Conservation (phyloP, 2,329 filamentous ascomycete genomes). For the Alternaria arborescens region DNA sequence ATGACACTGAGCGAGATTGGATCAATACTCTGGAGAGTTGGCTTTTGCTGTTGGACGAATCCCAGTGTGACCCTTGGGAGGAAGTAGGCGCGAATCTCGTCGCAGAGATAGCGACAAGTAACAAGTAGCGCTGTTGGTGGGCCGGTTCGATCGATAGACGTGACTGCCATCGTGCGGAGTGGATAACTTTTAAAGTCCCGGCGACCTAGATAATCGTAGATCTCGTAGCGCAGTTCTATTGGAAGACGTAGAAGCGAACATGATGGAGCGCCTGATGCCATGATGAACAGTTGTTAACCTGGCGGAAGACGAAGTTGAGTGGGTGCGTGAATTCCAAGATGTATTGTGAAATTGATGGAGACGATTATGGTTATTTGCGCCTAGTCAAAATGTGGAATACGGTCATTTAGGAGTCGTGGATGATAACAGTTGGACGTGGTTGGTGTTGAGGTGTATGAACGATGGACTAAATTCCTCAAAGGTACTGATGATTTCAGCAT, state of each 20-base stretch:
- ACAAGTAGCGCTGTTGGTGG: conserved; percentile 23
- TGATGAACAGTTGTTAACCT: neutral
- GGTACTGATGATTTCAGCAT: too few relatives aligned
- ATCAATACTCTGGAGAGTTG: neutral
- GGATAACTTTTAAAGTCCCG: conserved; percentile 22
- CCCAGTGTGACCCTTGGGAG: conserved; percentile 23
- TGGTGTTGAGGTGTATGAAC: too few relatives aligned
- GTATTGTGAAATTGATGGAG: neutral
- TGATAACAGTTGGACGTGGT: too few relatives aligned
- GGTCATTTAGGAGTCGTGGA: neutral
- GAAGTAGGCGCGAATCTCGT: conserved; percentile 26
- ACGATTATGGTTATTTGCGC: too few relatives aligned
- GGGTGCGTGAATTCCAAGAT: neutral
- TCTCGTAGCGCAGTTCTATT: conserved; percentile 23
- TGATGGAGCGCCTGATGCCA: neutral
- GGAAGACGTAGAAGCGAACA: conserved; percentile 21
- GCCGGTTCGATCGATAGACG: conserved; percentile 18
- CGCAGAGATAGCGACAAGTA: conserved; percentile 13
- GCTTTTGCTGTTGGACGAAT: conserved; percentile 14
- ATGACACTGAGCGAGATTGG: neutral
- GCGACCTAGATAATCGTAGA: conserved; percentile 23
- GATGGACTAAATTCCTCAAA: too few relatives aligned
- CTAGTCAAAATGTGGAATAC: neutral
- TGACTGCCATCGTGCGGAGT: conserved; percentile 16
- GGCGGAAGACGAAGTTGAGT: neutral